Conservation (phyloP, 805 yeast species). For the Zygosaccharomyces bisporus region DNA sequence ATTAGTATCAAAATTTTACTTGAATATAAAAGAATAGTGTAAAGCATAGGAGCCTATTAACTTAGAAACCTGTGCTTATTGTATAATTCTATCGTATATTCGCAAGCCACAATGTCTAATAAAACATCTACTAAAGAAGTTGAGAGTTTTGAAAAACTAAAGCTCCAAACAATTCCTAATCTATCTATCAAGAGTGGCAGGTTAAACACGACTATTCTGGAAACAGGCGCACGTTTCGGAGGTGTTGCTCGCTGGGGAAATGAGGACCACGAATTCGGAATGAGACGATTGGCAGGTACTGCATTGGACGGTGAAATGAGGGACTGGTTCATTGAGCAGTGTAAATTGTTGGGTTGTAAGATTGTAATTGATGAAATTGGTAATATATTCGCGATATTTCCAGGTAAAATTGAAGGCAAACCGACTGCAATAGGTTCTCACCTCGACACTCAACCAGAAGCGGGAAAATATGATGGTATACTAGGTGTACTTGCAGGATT, state of each 20-base stretch:
- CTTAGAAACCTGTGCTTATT: no score
- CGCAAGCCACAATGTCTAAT: neutral
- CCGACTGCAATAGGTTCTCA: conserved; percentile 70
- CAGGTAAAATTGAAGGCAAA: conserved; percentile 45
- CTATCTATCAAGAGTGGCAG: conserved; percentile 38
- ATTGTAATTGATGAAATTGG: conserved; percentile 60
- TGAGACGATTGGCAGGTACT: conserved; percentile 57
- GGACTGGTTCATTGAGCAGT: conserved; percentile 58
- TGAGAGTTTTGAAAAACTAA: neutral
- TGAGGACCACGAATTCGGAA: conserved; percentile 54
- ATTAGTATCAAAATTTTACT: no score
- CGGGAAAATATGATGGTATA: conserved; percentile 70
- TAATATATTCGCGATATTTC: conserved; percentile 60
- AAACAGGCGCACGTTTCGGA: conserved; percentile 53
- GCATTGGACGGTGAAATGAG: conserved; percentile 59
- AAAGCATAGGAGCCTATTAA: neutral
- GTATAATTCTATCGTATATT: no score
- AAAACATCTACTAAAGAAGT: neutral
- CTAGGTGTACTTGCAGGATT: conserved; percentile 61
- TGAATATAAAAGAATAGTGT: no score
- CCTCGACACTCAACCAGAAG: conserved; percentile 70
- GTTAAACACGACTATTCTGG: conserved; percentile 53
- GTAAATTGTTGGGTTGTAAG: conserved; percentile 49
- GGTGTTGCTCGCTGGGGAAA: conserved; percentile 59
- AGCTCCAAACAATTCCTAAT: conserved; percentile 4